These are phyloP conservation scores for Galerina marginata DNA, from an alignment of 768 basidiomycete species.

Conservation along the genomic window DNA sequence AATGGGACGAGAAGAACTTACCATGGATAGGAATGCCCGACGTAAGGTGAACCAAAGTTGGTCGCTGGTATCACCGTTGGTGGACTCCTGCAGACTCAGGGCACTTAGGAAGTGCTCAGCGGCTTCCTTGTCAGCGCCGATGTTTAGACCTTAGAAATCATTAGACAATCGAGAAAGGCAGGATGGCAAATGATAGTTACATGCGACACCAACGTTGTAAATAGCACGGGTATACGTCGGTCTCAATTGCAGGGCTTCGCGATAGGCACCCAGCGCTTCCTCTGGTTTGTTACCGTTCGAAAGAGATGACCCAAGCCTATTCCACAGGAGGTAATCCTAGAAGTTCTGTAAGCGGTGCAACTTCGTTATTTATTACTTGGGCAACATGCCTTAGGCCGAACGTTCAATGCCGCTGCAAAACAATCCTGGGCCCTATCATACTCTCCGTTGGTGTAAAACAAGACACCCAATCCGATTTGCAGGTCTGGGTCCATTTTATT, in stretches of 20 bases:
- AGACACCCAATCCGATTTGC: conserved; percentile 90
- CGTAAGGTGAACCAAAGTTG: conserved; percentile 92
- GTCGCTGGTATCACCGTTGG: conserved; percentile 73
- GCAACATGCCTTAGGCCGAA: conserved; percentile 62
- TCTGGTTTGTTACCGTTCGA: conserved; percentile 96
- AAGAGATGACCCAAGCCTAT: conserved; percentile 90
- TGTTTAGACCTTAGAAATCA: conserved; percentile 77
- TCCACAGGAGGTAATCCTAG: conserved; percentile 94
- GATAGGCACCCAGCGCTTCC: conserved; percentile 89
- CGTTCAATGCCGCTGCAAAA: conserved; percentile 85
- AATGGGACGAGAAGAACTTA: conserved; percentile 35
- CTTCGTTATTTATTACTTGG: not conserved
- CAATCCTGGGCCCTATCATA: conserved; percentile 94
- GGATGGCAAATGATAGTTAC: conserved; percentile 51
- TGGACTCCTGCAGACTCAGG: conserved; percentile 75
- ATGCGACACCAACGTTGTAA: conserved; percentile 98
- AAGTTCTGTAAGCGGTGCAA: conserved; percentile 22
- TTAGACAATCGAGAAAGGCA: conserved; percentile 9
- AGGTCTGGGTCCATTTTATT: conserved; percentile 85
- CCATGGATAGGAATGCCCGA: conserved; percentile 83
- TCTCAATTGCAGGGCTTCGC: conserved; percentile 85
- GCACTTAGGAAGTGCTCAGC: conserved; percentile 95
- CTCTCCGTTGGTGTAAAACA: conserved; percentile 88
- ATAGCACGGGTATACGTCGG: conserved; percentile 98
- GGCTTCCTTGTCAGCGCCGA: conserved; percentile 93